Percentiles rank a stretch among this genome's conserved stretches.
These are phyloP conservation scores for Penicillium malachiteum DNA, from an alignment of 495 filamentous ascomycete genomes.

Conservation along the genomic window DNA sequence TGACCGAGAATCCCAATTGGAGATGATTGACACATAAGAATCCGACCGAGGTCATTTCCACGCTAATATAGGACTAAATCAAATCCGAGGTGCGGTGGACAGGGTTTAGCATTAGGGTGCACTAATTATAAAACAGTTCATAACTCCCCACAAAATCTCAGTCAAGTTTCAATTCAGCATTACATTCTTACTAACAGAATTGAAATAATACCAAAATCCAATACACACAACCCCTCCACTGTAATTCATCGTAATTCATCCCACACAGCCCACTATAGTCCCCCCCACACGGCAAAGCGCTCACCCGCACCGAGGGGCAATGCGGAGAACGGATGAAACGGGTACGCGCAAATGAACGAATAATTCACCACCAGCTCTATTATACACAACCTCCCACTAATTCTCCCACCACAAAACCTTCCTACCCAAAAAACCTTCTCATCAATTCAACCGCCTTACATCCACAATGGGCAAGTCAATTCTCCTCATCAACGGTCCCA, in stretches of 20 bases:
- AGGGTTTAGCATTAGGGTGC: too few species aligned
- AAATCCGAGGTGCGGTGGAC: too few species aligned
- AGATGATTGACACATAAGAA: not conserved
- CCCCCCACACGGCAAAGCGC: constrained; percentile 22
- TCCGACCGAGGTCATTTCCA: too few species aligned
- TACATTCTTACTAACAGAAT: not conserved
- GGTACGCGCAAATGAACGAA: too few species aligned
- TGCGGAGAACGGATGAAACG: constrained; percentile 9
- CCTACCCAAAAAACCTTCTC: not conserved
- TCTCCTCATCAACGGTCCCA: constrained; percentile 77
- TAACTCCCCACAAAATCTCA: too few species aligned
- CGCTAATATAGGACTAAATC: too few species aligned
- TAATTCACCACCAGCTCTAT: not conserved
- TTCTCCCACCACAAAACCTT: not conserved
- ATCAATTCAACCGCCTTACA: not conserved
- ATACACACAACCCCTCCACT: not conserved
- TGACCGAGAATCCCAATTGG: not conserved
- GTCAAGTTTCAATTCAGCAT: not conserved
- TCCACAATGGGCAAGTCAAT: constrained; percentile 49
- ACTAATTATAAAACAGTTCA: too few species aligned
- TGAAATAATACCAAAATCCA: not conserved
- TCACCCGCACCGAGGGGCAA: constrained; percentile 17
- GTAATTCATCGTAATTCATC: not conserved
- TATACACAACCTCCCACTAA: not conserved
- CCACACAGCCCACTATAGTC: not conserved